Percentiles rank a stretch among this genome's conserved stretches.
phyloP scores from a whole-genome alignment of 164 flowering plant species.

The Annona squamosa region DNA sequence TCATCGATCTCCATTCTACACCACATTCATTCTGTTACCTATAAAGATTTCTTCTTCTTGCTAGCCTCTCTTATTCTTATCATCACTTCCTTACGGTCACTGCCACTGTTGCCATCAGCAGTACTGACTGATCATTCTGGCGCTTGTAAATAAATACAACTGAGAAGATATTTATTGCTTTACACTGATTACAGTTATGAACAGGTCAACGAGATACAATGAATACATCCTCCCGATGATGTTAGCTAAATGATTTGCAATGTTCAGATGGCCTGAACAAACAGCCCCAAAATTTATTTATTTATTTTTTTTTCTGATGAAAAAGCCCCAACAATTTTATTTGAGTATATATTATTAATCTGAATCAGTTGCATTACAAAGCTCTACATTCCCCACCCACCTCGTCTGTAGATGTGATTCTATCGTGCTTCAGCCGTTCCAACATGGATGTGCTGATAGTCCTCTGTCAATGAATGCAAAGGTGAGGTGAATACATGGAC shows the following conservation, averaged over 20 bases:
- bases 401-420: not conserved
- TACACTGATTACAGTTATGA: no score
- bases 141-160: no score
- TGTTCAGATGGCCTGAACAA: not conserved
- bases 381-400: not conserved
- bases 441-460: not conserved
- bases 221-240: not conserved
- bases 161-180: no score
- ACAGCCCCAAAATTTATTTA: not conserved
- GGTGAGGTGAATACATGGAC: not conserved
- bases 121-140: no score
- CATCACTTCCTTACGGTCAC: no score
- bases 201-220: no score
- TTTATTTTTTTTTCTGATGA: not conserved
- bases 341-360: not conserved
- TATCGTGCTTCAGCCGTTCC: not conserved
- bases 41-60: no score
- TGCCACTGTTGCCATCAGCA: no score
- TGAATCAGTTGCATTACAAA: not conserved
- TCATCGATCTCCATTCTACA: no score
- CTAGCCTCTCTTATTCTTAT: no score
- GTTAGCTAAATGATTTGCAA: not conserved
- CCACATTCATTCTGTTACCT: no score
- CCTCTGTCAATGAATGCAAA: not conserved
- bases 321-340: not conserved